Evolutionary conservation across 306 rosid species (phyloP).

Genomic region (Ammopiptanthus mongolicus): DNA sequence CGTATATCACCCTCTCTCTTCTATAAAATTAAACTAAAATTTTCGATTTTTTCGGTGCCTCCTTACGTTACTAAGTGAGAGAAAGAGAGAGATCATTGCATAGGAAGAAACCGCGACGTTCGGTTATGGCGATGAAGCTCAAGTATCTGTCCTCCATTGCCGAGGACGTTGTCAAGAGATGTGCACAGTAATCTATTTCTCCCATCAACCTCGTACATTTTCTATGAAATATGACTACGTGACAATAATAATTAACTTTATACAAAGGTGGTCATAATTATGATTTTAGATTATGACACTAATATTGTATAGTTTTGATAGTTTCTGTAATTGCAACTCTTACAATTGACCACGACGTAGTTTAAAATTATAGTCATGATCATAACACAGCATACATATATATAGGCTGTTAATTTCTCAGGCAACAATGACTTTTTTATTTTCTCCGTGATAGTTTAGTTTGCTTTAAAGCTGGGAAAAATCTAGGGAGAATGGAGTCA

Average conservation of each 20-base stretch:
- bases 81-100: not conserved
- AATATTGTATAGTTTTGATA: no score
- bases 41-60: not conserved
- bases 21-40: not conserved
- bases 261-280: not conserved
- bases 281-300: no score
- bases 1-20: constrained; percentile 19
- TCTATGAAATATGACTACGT: not conserved
- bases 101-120: constrained; percentile 7
- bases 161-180: constrained; percentile 32
- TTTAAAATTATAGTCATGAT: not conserved
- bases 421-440: not conserved
- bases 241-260: not conserved
- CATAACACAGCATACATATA: not conserved
- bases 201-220: not conserved
- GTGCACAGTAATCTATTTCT: constrained; percentile 28
- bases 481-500: not conserved
- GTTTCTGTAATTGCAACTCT: not conserved
- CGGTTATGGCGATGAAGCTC: constrained; percentile 39
- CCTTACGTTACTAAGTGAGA: not conserved
- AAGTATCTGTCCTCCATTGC: constrained; percentile 45
- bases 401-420: not conserved
- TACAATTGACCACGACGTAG: no score
- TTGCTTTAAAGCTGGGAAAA: not conserved
- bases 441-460: not conserved